Conservation (phyloP, 352 stramenopile species). For the Pythium aristosporum region DNA sequence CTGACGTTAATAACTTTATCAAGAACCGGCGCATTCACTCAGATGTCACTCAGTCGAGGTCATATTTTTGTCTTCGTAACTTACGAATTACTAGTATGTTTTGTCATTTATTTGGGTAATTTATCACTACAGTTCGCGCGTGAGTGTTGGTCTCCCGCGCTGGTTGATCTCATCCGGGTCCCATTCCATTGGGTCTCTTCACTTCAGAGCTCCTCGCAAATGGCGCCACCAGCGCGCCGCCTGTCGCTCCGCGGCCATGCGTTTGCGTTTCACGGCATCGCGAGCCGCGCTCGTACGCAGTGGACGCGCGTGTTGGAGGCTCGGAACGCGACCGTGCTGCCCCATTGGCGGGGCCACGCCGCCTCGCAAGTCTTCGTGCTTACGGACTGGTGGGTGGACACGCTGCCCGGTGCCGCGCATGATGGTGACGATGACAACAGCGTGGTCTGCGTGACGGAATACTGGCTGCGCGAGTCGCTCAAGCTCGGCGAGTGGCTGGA, state of each 20-base stretch:
- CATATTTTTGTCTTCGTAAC: too few species aligned
- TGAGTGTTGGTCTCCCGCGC: slow-evolving; percentile 6
- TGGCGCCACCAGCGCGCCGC: background rate
- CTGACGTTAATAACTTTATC: too few species aligned
- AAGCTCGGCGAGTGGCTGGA: slow-evolving; percentile 37
- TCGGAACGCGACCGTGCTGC: slow-evolving; percentile 3
- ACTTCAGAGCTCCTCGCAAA: background rate
- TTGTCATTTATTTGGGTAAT: background rate
- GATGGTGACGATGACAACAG: background rate
- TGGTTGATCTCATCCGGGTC: background rate
- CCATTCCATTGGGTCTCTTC: background rate
- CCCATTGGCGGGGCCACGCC: background rate
- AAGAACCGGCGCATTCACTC: too few species aligned
- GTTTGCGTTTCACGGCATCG: slow-evolving; percentile 27
- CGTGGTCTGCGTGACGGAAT: slow-evolving; percentile 40
- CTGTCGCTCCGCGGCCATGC: slow-evolving; percentile 8
- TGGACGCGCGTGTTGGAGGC: slow-evolving; percentile 9
- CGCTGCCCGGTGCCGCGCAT: slow-evolving; percentile 2
- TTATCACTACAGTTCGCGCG: background rate
- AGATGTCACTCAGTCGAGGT: slow-evolving; percentile 1
- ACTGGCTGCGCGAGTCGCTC: slow-evolving; percentile 55
- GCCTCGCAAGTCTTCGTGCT: slow-evolving; percentile 39
- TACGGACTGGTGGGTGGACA: slow-evolving; percentile 55
- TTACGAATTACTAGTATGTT: too few species aligned
- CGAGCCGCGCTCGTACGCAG: background rate